A percentile compares a stretch with the other conserved stretches of the same genome.
Conservation (phyloP, 78 protist genomes). For the slime mould (Dictyostelium discoideum) region dicty_2.7 NC_007090.3:1876001-1876500, state of each 20-base stretch:
- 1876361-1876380: background rate
- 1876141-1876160: too few species aligned
- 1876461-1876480: slow-evolving; percentile 1
- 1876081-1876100: too few species aligned
- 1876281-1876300: background rate
- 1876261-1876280: background rate
- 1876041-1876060: too few species aligned
- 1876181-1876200: too few species aligned
- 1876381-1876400: background rate
- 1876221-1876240: background rate
- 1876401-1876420: background rate
- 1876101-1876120: too few species aligned
- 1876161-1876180: too few species aligned
- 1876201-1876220: too few species aligned
- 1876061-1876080: too few species aligned
- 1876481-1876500: background rate
- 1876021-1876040: too few species aligned
- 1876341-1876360: background rate
- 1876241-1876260: background rate
- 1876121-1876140: too few species aligned
- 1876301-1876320: background rate
- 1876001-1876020: background rate
- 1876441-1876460: background rate
- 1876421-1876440: background rate
- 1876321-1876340: background rate